These are phyloP conservation scores for Artemisia argyi DNA, from an alignment of 129 eudicot species.

Conservation along the genomic window DNA sequence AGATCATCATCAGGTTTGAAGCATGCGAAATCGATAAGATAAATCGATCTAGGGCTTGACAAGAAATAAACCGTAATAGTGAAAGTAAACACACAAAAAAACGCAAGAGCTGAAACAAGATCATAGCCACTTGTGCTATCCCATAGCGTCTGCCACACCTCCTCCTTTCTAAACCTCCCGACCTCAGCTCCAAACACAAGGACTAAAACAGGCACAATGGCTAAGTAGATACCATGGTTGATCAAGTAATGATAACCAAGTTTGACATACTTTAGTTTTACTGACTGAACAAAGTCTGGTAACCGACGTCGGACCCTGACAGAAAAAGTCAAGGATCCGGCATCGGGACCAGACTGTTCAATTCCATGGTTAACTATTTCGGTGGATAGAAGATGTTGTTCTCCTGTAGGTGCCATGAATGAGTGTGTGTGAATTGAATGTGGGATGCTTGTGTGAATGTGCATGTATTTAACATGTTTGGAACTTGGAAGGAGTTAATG, in stretches of 20 bases:
- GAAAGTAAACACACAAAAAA: conserved; percentile 45
- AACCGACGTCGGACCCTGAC: conserved; percentile 62
- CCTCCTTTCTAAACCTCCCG: conserved; percentile 52
- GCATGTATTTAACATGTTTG: conserved; percentile 14
- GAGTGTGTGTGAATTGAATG: conserved; percentile 1
- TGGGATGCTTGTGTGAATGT: background rate
- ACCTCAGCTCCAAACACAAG: conserved; percentile 62
- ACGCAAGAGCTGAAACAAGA: conserved; percentile 49
- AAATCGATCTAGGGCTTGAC: conserved; percentile 63
- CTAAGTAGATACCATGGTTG: conserved; percentile 64
- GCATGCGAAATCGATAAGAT: conserved; percentile 84
- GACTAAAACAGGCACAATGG: conserved; percentile 52
- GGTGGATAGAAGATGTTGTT: conserved; percentile 61
- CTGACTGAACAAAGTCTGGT: conserved; percentile 59
- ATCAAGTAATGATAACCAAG: conserved; percentile 83
- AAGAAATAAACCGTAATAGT: conserved; percentile 54
- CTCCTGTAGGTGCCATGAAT: conserved; percentile 35
- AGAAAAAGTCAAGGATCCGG: conserved; percentile 53
- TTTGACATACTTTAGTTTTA: conserved; percentile 78
- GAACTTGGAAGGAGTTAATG: conserved; percentile 23
- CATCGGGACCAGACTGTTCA: conserved; percentile 52
- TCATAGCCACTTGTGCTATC: conserved; percentile 52
- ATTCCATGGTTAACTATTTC: conserved; percentile 62
- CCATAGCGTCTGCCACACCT: conserved; percentile 58
- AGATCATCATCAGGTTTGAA: conserved; percentile 70